phyloP scores from a whole-genome alignment of 768 basidiomycete genomes.

The Pulveroboletus sp. region DNA sequence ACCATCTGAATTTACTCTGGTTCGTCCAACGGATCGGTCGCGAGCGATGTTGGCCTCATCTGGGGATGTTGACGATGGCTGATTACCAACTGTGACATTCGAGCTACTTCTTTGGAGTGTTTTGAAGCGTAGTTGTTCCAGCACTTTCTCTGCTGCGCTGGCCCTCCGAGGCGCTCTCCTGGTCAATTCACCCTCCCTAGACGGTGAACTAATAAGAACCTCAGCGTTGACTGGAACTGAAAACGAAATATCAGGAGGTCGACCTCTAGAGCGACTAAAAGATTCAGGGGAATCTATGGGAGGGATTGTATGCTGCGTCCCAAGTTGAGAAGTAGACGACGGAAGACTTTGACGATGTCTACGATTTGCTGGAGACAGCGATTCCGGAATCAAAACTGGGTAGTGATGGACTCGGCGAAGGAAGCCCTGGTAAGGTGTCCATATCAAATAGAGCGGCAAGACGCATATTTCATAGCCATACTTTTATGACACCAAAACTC shows the following conservation, averaged over 20 bases:
- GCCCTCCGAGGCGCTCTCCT: conserved; percentile 39
- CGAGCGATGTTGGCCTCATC: conserved; percentile 13
- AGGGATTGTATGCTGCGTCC: conserved; percentile 7
- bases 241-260: conserved; percentile 18
- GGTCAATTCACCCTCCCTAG: conserved; percentile 32
- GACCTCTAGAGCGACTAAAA: conserved; percentile 18
- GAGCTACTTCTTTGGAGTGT: conserved; percentile 46
- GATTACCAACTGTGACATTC: conserved; percentile 11
- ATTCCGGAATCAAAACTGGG: conserved; percentile 63
- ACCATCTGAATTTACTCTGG: conserved; percentile 28
- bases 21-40: conserved; percentile 21
- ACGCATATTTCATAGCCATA: conserved; percentile 20
- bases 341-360: conserved; percentile 31
- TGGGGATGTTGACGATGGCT: conserved; percentile 11
- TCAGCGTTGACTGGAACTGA: conserved; percentile 18
- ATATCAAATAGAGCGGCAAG: not conserved
- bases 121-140: conserved; percentile 58
- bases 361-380: conserved; percentile 17
- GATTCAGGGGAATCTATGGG: conserved; percentile 11
- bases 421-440: conserved; percentile 59
- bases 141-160: conserved; percentile 64
- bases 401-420: conserved; percentile 90
- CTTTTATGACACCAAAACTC: conserved; percentile 97
- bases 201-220: conserved; percentile 23
- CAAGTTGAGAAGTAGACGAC: conserved; percentile 11